Evolutionary conservation across 768 basidiomycete genomes (phyloP).

Genomic region (Suillus subluteus): DNA sequence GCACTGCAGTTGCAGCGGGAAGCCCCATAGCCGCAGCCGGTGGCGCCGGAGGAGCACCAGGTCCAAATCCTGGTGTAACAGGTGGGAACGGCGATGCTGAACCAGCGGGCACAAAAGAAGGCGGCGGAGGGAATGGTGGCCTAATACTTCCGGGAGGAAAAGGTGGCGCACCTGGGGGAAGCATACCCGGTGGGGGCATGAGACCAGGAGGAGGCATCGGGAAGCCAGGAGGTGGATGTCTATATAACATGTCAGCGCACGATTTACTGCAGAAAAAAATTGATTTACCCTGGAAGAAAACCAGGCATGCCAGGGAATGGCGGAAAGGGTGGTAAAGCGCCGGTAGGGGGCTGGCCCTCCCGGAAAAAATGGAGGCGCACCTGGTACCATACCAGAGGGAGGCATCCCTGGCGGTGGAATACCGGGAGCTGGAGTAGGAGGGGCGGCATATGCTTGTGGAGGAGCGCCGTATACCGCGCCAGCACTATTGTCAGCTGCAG

Average conservation of each 20-base stretch:
- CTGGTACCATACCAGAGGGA: slow-evolving; percentile 44
- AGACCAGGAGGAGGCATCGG: slow-evolving; percentile 50
- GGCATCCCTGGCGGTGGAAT: slow-evolving; percentile 33
- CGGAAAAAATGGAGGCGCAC: slow-evolving; percentile 46
- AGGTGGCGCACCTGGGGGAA: slow-evolving; percentile 42
- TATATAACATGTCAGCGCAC: slow-evolving; percentile 25
- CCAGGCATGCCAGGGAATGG: slow-evolving; percentile 50
- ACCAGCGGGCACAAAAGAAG: slow-evolving; percentile 40
- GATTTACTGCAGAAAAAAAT: slow-evolving; percentile 17
- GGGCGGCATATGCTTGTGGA: slow-evolving; percentile 66
- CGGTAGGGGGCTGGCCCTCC: slow-evolving; percentile 41
- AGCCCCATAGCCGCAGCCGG: slow-evolving; percentile 14
- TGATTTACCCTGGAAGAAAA: slow-evolving; percentile 60
- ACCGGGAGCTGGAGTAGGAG: slow-evolving; percentile 38
- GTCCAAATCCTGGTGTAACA: slow-evolving; percentile 26
- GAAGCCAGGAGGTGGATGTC: slow-evolving; percentile 59
- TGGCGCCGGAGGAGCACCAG: slow-evolving; percentile 16
- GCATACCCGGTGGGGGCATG: slow-evolving; percentile 36
- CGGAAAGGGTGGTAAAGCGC: slow-evolving; percentile 44
- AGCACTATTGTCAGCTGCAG: slow-evolving; percentile 45
- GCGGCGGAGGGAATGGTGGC: slow-evolving; percentile 36
- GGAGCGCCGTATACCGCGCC: slow-evolving; percentile 74
- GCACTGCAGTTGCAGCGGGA: slow-evolving; percentile 24
- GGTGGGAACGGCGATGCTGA: slow-evolving; percentile 29
- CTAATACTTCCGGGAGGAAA: slow-evolving; percentile 42